Evolutionary conservation across 2,329 filamentous ascomycete genomes (phyloP).

Genomic region (Sclerotinia borealis): DNA sequence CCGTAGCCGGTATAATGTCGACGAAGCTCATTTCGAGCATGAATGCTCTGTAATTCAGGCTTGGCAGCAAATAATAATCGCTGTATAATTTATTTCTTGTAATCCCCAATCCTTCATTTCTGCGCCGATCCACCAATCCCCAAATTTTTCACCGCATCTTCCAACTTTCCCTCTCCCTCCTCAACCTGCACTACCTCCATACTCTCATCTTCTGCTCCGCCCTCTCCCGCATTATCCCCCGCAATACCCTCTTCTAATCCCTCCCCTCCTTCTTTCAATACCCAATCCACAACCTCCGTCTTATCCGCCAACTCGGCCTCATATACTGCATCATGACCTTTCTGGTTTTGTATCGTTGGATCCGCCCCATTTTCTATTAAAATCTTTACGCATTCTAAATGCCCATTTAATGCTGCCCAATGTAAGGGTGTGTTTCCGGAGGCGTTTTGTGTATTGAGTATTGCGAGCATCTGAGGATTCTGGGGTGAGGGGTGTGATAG

Average conservation of each 20-base stretch:
- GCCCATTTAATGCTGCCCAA: constrained; percentile 88
- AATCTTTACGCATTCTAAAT: constrained; percentile 71
- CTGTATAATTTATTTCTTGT: neutral
- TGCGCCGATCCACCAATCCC: neutral
- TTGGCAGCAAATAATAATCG: neutral
- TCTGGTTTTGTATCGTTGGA: constrained; percentile 71
- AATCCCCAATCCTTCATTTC: neutral
- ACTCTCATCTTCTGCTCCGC: constrained; percentile 17
- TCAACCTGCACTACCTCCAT: constrained; percentile 8
- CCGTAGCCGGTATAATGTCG: neutral
- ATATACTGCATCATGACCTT: constrained; percentile 75
- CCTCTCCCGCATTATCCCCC: constrained; percentile 21
- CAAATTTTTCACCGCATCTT: neutral
- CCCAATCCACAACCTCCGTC: constrained; percentile 54
- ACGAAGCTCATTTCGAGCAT: no score
- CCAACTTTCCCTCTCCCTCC: neutral
- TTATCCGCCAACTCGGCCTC: constrained; percentile 66
- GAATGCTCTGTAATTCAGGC: neutral
- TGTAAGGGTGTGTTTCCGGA: constrained; percentile 89
- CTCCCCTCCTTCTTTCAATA: constrained; percentile 36
- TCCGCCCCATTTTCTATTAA: constrained; percentile 73
- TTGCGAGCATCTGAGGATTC: constrained; percentile 34
- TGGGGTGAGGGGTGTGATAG: constrained; percentile 27
- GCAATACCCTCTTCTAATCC: constrained; percentile 33
- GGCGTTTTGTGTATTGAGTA: constrained; percentile 66